These are phyloP conservation scores for Penicillium desertorum DNA, from an alignment of 495 filamentous ascomycete genomes.

Conservation along the genomic window DNA sequence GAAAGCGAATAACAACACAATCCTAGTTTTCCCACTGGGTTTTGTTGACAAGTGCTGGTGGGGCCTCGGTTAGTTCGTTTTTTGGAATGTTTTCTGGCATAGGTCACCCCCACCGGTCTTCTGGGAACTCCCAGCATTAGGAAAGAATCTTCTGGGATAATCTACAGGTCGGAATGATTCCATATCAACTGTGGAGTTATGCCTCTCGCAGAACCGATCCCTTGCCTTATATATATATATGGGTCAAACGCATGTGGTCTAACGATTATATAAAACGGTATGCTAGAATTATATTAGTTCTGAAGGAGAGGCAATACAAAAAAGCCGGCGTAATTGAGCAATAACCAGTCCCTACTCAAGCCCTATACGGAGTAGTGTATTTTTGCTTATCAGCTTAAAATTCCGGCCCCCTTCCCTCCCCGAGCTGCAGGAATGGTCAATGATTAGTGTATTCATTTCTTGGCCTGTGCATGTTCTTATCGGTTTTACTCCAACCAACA, in stretches of 20 bases:
- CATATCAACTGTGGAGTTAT: not conserved
- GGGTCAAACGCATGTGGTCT: conserved; percentile 1
- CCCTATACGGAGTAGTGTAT: not conserved
- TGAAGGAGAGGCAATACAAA: not conserved
- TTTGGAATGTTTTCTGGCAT: not conserved
- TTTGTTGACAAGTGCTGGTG: conserved; percentile 3
- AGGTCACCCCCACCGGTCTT: not conserved
- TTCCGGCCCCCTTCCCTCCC: not conserved
- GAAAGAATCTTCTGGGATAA: not conserved
- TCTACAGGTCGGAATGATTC: not conserved
- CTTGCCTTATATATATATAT: conserved; percentile 2
- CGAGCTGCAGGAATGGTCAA: not conserved
- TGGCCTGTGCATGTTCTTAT: not conserved
- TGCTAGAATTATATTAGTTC: not conserved
- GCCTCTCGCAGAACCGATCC: not conserved
- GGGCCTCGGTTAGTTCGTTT: conserved; percentile 4
- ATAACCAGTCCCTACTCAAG: not conserved
- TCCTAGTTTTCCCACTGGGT: not conserved
- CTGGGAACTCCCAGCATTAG: not conserved
- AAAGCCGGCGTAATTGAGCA: not conserved
- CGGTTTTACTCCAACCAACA: not conserved
- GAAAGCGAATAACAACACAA: not conserved
- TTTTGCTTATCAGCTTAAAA: not conserved
- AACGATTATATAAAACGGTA: not conserved
- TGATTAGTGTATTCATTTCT: not conserved